A percentile compares a stretch with the other conserved stretches of the same genome.
Evolutionary conservation across 2,329 filamentous ascomycete genomes (phyloP).

Genomic region (Ophiostoma himal-ulmi): DNA sequence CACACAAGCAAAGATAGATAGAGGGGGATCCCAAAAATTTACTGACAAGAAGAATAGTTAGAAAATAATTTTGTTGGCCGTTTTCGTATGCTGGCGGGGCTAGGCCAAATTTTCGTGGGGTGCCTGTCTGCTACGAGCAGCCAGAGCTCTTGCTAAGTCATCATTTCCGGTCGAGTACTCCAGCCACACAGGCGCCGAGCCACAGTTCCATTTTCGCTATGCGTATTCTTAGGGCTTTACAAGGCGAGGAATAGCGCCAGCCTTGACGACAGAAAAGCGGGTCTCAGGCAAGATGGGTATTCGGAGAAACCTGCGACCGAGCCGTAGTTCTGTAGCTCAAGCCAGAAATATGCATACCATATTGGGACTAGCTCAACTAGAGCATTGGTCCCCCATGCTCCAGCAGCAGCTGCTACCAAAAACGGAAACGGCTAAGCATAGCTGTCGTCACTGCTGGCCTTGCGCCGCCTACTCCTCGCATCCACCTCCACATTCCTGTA

Average conservation of each 20-base stretch:
- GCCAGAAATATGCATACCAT: not conserved
- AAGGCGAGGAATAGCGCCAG: not conserved
- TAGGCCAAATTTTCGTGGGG: conserved; percentile 21
- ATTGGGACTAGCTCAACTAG: not conserved
- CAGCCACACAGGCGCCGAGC: conserved; percentile 4
- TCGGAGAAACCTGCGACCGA: conserved; percentile 15
- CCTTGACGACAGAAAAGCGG: not conserved
- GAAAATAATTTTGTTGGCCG: conserved; percentile 23
- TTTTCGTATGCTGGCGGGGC: conserved; percentile 21
- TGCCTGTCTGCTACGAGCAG: not conserved
- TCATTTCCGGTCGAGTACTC: not conserved
- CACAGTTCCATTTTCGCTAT: not conserved
- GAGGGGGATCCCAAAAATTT: conserved; percentile 16
- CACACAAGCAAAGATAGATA: not conserved
- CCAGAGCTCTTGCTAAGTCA: conserved; percentile 14
- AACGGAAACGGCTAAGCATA: conserved; percentile 17
- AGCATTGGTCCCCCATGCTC: not conserved
- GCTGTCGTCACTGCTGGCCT: conserved; percentile 18
- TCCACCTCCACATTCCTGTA: conserved; percentile 14
- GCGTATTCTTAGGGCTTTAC: conserved; percentile 17
- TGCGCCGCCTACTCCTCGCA: not conserved
- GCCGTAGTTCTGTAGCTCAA: not conserved
- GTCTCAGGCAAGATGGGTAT: not conserved
- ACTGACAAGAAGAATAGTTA: not conserved
- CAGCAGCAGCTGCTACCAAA: not conserved